phyloP scores from a whole-genome alignment of 805 yeast species.

The Myxozyma kluyveri region DNA sequence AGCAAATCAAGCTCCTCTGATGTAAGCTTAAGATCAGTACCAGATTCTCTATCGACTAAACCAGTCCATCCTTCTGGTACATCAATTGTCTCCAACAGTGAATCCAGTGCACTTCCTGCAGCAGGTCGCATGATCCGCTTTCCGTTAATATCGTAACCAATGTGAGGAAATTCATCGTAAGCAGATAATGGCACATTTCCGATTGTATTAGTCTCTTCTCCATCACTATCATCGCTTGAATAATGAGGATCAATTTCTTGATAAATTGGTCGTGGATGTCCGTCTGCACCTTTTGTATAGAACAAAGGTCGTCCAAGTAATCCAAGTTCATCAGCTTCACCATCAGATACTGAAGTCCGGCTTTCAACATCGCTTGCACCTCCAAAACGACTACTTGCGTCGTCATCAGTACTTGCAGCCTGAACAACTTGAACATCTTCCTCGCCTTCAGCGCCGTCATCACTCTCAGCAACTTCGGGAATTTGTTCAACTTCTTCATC shows the following conservation, averaged over 20 bases:
- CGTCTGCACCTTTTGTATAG: conserved; percentile 53
- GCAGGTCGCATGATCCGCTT: conserved; percentile 99
- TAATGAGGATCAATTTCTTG: conserved; percentile 90
- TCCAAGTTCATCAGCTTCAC: conserved; percentile 8
- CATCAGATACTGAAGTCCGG: conserved; percentile 17
- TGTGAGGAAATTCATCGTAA: conserved; percentile 95
- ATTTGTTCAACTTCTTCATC: conserved; percentile 22
- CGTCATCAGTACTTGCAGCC: not conserved
- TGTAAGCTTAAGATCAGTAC: conserved; percentile 74
- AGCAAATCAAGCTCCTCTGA: conserved; percentile 87
- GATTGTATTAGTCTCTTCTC: conserved; percentile 76
- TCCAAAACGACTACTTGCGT: conserved; percentile 2
- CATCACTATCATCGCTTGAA: conserved; percentile 90
- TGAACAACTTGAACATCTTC: conserved; percentile 17
- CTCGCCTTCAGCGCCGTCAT: conserved; percentile 12
- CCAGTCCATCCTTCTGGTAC: conserved; percentile 99
- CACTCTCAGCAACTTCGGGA: conserved; percentile 23
- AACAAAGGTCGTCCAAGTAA: conserved; percentile 4
- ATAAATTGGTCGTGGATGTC: conserved; percentile 67
- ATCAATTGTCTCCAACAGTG: conserved; percentile 83
- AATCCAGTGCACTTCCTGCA: conserved; percentile 89
- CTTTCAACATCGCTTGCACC: conserved; percentile 20
- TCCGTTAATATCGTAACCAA: conserved; percentile 96
- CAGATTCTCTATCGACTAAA: conserved; percentile 83
- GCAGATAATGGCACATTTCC: conserved; percentile 92